Evolutionary conservation across 306 rosid species (phyloP).

Genomic region (Fragaria vesca): DNA sequence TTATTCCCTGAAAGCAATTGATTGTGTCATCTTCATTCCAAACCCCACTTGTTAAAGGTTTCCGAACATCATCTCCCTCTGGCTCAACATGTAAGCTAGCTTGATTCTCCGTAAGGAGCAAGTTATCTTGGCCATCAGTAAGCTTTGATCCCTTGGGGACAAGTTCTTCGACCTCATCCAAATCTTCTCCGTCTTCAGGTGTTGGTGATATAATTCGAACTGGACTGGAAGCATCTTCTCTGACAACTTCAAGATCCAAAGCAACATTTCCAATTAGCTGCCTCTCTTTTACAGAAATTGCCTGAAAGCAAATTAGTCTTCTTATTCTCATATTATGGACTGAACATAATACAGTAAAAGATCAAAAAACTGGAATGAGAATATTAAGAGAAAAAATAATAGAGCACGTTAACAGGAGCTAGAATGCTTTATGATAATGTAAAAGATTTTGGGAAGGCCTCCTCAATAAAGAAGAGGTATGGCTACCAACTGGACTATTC

Average conservation of each 20-base stretch:
- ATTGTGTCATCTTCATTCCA: constrained; percentile 37
- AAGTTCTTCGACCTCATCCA: constrained; percentile 19
- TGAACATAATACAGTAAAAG: constrained; percentile 13
- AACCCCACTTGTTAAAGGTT: constrained; percentile 16
- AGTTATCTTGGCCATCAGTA: constrained; percentile 36
- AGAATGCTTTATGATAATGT: background rate
- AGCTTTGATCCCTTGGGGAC: constrained; percentile 27
- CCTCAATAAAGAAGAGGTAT: background rate
- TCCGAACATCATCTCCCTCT: constrained; percentile 33
- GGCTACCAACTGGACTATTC: background rate
- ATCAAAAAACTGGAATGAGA: constrained; percentile 1
- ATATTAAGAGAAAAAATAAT: background rate
- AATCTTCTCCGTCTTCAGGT: constrained; percentile 40
- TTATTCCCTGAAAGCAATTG: constrained; percentile 41
- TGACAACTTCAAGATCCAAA: constrained; percentile 47
- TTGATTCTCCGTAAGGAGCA: constrained; percentile 29
- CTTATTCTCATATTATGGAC: constrained; percentile 19
- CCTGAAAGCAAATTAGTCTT: constrained; percentile 56
- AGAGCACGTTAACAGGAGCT: background rate
- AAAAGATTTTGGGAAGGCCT: background rate
- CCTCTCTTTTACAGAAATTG: constrained; percentile 74
- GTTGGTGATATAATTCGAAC: constrained; percentile 68
- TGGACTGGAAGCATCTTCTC: constrained; percentile 48
- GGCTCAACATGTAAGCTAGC: constrained; percentile 32
- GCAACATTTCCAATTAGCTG: constrained; percentile 69